phyloP scores from a whole-genome alignment of 192 early-diverging fungal genomes.

The Chytriomyces sp. region DNA sequence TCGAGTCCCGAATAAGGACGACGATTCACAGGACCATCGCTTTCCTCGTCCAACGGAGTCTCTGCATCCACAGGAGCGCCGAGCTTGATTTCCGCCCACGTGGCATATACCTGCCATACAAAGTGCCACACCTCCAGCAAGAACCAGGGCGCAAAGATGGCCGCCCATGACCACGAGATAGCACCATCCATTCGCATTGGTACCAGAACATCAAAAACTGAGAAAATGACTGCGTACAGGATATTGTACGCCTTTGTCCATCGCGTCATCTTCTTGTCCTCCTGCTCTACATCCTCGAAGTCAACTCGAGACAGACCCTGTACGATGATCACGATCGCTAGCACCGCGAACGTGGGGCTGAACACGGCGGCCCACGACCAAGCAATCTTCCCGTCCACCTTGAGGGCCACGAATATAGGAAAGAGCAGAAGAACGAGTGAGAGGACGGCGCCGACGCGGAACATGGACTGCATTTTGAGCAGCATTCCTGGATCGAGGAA shows the following conservation, averaged over 20 bases:
- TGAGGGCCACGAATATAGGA: constrained; percentile 73
- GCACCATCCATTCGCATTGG: constrained; percentile 67
- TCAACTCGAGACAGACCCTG: constrained; percentile 32
- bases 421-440: constrained; percentile 73
- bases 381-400: constrained; percentile 65
- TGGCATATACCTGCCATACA: no score
- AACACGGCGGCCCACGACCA: constrained; percentile 78
- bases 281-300: no score
- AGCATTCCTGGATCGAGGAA: constrained; percentile 50
- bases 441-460: constrained; percentile 32
- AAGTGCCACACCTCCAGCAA: constrained; percentile 72
- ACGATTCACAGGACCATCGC: constrained; percentile 7
- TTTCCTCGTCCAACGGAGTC: constrained; percentile 32
- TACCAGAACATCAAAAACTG: constrained; percentile 78
- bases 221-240: constrained; percentile 49
- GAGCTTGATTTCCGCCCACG: no score
- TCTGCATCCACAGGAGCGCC: no score
- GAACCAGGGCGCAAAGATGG: constrained; percentile 81
- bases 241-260: constrained; percentile 21
- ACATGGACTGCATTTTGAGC: constrained; percentile 38
- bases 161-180: constrained; percentile 65
- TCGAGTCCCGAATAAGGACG: constrained; percentile 26
- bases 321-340: constrained; percentile 55
- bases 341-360: constrained; percentile 81
- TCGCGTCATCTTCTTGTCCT: no score